phyloP scores from a whole-genome alignment of 352 stramenopile genomes.

The Phytophthora macrochlamydospora region DNA sequence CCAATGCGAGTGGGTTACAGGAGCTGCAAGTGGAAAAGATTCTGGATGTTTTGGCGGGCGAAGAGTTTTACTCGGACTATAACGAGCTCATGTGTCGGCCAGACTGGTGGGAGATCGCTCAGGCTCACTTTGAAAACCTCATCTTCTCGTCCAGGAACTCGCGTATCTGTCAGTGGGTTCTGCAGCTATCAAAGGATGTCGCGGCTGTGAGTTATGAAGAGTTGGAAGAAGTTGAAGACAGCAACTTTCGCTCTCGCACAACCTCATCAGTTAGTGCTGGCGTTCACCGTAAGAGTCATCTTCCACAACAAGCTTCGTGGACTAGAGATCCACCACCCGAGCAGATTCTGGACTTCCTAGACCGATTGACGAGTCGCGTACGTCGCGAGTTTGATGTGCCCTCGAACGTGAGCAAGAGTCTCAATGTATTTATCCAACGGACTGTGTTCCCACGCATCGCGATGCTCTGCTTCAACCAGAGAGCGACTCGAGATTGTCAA shows the following conservation, averaged over 20 bases:
- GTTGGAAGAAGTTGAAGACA: conserved; percentile 48
- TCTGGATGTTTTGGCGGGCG: conserved; percentile 69
- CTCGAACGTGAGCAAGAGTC: conserved; percentile 78
- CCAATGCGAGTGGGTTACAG: conserved; percentile 43
- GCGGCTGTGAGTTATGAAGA: conserved; percentile 60
- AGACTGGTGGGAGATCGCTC: conserved; percentile 85
- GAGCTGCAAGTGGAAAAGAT: conserved; percentile 81
- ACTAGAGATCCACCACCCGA: conserved; percentile 66
- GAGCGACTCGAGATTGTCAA: conserved; percentile 70
- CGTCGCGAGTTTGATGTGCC: conserved; percentile 77
- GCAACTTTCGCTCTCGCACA: conserved; percentile 16
- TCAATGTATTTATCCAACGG: conserved; percentile 78
- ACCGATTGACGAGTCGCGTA: conserved; percentile 66
- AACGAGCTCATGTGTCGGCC: conserved; percentile 77
- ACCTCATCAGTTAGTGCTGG: conserved; percentile 11
- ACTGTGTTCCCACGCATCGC: conserved; percentile 75
- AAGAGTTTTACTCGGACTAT: conserved; percentile 87
- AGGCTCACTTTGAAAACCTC: conserved; percentile 88
- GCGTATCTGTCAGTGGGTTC: conserved; percentile 72
- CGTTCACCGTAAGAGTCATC: conserved; percentile 4
- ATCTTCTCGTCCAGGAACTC: conserved; percentile 75
- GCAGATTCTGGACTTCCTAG: conserved; percentile 81
- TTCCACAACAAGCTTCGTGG: conserved; percentile 49
- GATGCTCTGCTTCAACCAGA: conserved; percentile 77
- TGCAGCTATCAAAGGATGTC: conserved; percentile 70